These are phyloP conservation scores for Pelargonium myrrhifolium DNA, from an alignment of 441 rosid genomes.

Conservation along the genomic window DNA sequence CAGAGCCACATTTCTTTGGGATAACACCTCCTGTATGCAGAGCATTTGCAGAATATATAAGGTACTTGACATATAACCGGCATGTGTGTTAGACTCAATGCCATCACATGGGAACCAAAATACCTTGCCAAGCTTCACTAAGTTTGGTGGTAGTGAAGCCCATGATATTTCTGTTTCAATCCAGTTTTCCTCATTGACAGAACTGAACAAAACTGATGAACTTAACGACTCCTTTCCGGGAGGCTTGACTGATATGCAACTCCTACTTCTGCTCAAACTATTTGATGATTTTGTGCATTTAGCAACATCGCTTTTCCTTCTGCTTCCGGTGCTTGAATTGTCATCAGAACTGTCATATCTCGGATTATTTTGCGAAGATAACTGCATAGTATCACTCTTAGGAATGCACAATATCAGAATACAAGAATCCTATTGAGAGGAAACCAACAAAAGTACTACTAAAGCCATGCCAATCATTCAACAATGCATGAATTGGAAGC, in stretches of 20 bases:
- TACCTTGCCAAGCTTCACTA: conserved; percentile 59
- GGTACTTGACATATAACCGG: neutral
- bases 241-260: conserved; percentile 21
- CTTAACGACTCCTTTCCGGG: conserved; percentile 18
- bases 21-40: conserved; percentile 41
- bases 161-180: conserved; percentile 36
- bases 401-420: neutral
- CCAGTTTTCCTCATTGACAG: conserved; percentile 19
- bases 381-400: conserved; percentile 23
- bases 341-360: conserved; percentile 31
- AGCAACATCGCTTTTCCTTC: conserved; percentile 21
- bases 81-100: neutral
- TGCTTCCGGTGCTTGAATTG: conserved; percentile 24
- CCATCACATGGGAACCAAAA: neutral
- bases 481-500: too few species aligned
- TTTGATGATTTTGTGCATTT: conserved; percentile 18
- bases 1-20: conserved; percentile 50
- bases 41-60: neutral
- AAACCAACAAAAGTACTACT: too few species aligned
- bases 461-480: too few species aligned
- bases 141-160: conserved; percentile 49
- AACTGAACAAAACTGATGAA: conserved; percentile 11
- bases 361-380: conserved; percentile 21
- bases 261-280: conserved; percentile 12
- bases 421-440: neutral